Conservation (phyloP, 208 protist genomes). For the Trypanosoma avium region DNA sequence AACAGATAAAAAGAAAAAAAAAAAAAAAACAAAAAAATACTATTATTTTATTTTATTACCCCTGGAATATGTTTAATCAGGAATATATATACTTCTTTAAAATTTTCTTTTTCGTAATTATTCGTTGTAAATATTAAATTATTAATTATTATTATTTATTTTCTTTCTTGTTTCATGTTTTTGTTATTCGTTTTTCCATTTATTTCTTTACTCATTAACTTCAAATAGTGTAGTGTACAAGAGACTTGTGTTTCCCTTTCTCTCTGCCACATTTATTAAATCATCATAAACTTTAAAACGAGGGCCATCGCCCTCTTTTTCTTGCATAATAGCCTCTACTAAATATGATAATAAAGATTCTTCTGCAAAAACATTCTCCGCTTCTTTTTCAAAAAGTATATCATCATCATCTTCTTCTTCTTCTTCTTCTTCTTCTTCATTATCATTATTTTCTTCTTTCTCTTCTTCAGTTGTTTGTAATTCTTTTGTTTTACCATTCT, state of each 20-base stretch:
- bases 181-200: neutral
- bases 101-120: constrained; percentile 4
- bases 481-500: too few species aligned
- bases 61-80: too few species aligned
- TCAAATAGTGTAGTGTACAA: constrained; percentile 25
- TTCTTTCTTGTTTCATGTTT: neutral
- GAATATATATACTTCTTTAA: too few species aligned
- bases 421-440: neutral
- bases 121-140: neutral
- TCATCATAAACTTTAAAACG: constrained; percentile 23
- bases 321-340: constrained; percentile 8
- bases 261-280: constrained; percentile 8
- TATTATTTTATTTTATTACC: too few species aligned
- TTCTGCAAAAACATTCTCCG: constrained; percentile 86
- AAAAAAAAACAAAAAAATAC: neutral
- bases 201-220: neutral
- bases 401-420: constrained; percentile 25
- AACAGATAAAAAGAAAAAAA: neutral
- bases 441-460: neutral
- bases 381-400: constrained; percentile 85
- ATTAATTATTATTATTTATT: constrained; percentile 3
- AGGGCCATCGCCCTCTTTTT: neutral
- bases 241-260: constrained; percentile 2
- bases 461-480: neutral
- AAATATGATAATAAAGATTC: constrained; percentile 48